Evolutionary conservation across 768 basidiomycete genomes (phyloP).

Genomic region (Panaeolus papilionaceus): DNA sequence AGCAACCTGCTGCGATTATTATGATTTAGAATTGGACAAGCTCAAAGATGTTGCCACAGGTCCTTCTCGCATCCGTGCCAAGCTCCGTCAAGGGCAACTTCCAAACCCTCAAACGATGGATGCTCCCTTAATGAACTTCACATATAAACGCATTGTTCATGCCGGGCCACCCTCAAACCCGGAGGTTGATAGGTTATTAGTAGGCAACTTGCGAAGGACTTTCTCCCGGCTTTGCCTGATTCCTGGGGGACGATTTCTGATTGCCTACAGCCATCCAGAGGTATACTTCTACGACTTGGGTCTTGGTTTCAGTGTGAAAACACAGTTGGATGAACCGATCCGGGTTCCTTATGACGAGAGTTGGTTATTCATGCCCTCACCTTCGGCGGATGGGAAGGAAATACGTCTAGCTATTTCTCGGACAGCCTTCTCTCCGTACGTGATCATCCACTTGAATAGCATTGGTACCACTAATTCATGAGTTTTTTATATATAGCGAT

Average conservation of each 20-base stretch:
- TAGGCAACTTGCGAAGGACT: not conserved
- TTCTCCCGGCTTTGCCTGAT: not conserved
- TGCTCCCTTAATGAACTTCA: not conserved
- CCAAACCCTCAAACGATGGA: not conserved
- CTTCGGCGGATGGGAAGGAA: not conserved
- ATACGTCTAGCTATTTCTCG: not conserved
- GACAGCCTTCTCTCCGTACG: not conserved
- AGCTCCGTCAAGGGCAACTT: not conserved
- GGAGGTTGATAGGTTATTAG: not conserved
- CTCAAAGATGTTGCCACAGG: not conserved
- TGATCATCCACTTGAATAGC: not conserved
- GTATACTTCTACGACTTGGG: not conserved
- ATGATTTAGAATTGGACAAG: not conserved
- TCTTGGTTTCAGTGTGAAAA: not conserved
- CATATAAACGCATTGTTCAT: not conserved
- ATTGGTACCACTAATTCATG: too few relatives aligned
- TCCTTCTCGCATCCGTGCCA: not conserved
- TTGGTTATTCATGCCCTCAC: slow-evolving; percentile 2
- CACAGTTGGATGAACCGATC: not conserved
- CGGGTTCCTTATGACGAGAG: not conserved
- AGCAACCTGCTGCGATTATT: not conserved
- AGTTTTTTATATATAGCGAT: too few relatives aligned
- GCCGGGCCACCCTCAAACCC: not conserved
- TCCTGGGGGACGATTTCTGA: not conserved
- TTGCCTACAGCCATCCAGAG: not conserved